phyloP scores from a whole-genome alignment of 176 grass and related monocot genomes.

The Musa beccarii region DNA sequence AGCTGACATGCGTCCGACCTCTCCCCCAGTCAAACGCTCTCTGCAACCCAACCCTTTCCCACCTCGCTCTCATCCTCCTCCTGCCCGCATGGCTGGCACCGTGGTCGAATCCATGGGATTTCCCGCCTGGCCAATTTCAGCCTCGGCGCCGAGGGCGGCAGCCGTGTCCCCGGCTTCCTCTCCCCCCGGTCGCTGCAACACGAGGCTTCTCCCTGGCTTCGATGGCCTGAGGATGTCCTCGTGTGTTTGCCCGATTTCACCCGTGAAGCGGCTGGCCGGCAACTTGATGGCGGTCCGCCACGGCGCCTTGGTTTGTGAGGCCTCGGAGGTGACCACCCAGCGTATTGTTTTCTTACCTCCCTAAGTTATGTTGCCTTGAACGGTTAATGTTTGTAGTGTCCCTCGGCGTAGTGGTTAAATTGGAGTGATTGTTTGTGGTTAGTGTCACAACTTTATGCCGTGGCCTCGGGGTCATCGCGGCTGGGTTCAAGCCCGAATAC shows the following conservation, averaged over 20 bases:
- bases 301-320: conserved; percentile 23
- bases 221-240: conserved; percentile 23
- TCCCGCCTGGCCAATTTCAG: conserved; percentile 6
- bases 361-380: background rate
- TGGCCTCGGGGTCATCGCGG: too few relatives aligned
- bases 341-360: background rate
- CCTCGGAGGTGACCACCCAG: conserved; percentile 33
- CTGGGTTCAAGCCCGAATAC: too few relatives aligned
- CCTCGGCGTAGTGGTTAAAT: too few relatives aligned
- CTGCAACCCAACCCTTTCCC: too few relatives aligned
- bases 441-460: too few relatives aligned
- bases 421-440: too few relatives aligned
- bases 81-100: background rate
- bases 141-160: background rate
- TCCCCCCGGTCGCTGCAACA: background rate
- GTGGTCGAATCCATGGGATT: background rate
- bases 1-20: too few relatives aligned
- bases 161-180: background rate
- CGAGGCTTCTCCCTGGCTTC: conserved; percentile 23
- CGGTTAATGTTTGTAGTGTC: too few relatives aligned
- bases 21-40: too few relatives aligned
- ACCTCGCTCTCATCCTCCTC: background rate
- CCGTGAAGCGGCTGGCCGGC: background rate
- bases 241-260: conserved; percentile 8
- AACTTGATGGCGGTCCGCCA: conserved; percentile 16